A percentile compares a stretch with the other conserved stretches of the same genome.
These are phyloP conservation scores for Blastobotrys chiropterorum DNA, from an alignment of 805 yeast genomes.

Conservation along the genomic window DNA sequence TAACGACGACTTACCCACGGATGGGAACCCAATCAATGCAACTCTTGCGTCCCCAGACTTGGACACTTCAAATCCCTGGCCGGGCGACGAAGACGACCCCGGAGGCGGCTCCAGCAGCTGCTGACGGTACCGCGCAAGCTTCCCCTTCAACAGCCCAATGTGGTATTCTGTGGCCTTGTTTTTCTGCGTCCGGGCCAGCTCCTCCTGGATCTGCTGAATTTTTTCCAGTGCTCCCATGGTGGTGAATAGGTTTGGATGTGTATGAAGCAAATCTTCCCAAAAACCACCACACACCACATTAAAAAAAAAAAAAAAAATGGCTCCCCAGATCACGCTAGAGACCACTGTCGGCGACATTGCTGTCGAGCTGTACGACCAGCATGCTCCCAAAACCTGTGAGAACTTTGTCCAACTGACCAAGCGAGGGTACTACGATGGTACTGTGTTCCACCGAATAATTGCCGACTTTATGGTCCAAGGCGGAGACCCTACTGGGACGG, in stretches of 20 bases:
- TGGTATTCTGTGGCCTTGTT: constrained; percentile 98
- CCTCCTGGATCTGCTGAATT: constrained; percentile 85
- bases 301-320: no score
- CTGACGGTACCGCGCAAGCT: constrained; percentile 85
- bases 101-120: constrained; percentile 88
- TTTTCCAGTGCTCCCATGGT: constrained; percentile 46
- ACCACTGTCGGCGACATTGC: constrained; percentile 22
- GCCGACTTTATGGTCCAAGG: constrained; percentile 32
- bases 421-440: constrained; percentile 45
- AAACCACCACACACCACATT: not conserved
- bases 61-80: constrained; percentile 88
- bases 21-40: constrained; percentile 92
- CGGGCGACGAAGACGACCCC: constrained; percentile 60
- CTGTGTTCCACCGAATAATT: constrained; percentile 77
- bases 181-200: constrained; percentile 90
- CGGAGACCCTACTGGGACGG: constrained; percentile 31
- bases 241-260: not conserved
- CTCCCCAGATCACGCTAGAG: constrained; percentile 1
- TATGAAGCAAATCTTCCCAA: not conserved
- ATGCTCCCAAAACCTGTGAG: constrained; percentile 25
- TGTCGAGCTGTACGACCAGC: constrained; percentile 24
- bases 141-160: constrained; percentile 88
- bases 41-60: constrained; percentile 96
- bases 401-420: constrained; percentile 19
- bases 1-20: constrained; percentile 93